Base-by-base conservation (phyloP, 148 eudicot genomes). In the Amaranthus cruentus region DNA sequence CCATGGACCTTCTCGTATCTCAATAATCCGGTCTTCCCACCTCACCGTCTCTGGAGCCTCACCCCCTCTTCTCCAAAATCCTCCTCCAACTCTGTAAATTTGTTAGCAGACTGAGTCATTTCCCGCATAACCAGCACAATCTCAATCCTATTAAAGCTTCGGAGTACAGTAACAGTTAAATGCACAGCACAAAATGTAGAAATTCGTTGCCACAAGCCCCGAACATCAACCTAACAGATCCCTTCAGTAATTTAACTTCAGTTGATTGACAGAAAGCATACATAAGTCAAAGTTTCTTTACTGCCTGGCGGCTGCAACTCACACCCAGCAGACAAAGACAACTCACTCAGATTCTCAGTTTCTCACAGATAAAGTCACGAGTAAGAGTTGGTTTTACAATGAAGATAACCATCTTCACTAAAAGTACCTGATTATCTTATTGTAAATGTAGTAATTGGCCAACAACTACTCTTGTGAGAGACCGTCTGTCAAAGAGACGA, bases 61-160 rank as follows among this genome's bases (percentile, higher is more conserved):
- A 21, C 86, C 91, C n/a, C 97, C 98, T 81, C 98, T 87, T 83
- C 98, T 89, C 97, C 97, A 94, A 80, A 94, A 67, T 43, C 98
- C 98, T 56, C 82, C 89, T 58, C 86, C 96, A 56, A 94, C 85
- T 79, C 98, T 94, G 79, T 66, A 62, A 47, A 54, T 7, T 61
- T 64, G 48, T 76, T n/a, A 47, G 69, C 47, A 28, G 21, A 28
- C 6, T 9, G 18, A 55, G 6, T 14, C 49, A 58, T 51, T 43
- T 18, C 43, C 0, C 15, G 7, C 2, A 66, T 1, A 47, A 47
- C 43, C 55, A 18, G 18, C 69, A 66, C 13, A 50, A 46, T 51
- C 11, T 4, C 3, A 12, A 46, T 51, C 11, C 6, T n/a, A 49
- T 49, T 44, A 72, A 58, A 47, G 55, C 55, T 15, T n/a, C 5